A percentile compares a stretch with the other conserved stretches of the same genome.
phyloP scores from a whole-genome alignment of 108 stramenopile genomes.

The Skeletonema potamos region DNA sequence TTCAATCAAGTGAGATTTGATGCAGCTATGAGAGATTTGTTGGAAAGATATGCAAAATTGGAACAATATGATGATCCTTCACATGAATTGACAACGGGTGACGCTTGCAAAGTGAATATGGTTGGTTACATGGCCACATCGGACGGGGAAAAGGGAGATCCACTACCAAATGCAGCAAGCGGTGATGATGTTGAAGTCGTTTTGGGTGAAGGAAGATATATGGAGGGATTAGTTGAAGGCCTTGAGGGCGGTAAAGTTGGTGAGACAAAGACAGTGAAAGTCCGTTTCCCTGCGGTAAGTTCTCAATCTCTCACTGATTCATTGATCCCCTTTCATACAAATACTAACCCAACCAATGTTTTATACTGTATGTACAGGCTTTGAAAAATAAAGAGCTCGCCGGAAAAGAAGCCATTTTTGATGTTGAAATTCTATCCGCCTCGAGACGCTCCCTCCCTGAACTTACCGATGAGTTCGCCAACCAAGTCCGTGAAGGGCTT shows the following conservation, averaged over 20 bases:
- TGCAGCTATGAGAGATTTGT: conserved; percentile 76
- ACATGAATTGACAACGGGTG: conserved; percentile 65
- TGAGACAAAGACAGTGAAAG: conserved; percentile 61
- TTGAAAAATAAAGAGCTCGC: conserved; percentile 83
- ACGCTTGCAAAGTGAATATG: conserved; percentile 87
- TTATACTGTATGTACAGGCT: conserved; percentile 33
- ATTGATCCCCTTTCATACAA: background rate
- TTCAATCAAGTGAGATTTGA: conserved; percentile 80
- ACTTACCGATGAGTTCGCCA: conserved; percentile 88
- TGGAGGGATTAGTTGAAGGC: conserved; percentile 87
- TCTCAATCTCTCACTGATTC: background rate
- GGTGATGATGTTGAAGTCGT: conserved; percentile 87
- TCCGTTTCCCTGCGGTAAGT: conserved; percentile 82
- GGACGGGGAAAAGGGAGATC: conserved; percentile 72
- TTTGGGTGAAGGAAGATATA: conserved; percentile 82
- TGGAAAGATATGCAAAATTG: conserved; percentile 75
- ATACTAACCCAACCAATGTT: background rate
- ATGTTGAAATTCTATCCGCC: conserved; percentile 79
- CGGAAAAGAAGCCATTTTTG: conserved; percentile 91
- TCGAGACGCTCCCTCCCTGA: conserved; percentile 81
- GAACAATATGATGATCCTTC: conserved; percentile 55
- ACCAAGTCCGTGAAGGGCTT: conserved; percentile 78
- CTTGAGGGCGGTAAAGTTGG: conserved; percentile 82
- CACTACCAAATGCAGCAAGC: conserved; percentile 80
- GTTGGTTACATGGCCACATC: conserved; percentile 78